Percentiles rank a stretch among this genome's conserved stretches.
phyloP scores from a whole-genome alignment of 2,329 filamentous ascomycete species.

The Monosporascus ibericus region DNA sequence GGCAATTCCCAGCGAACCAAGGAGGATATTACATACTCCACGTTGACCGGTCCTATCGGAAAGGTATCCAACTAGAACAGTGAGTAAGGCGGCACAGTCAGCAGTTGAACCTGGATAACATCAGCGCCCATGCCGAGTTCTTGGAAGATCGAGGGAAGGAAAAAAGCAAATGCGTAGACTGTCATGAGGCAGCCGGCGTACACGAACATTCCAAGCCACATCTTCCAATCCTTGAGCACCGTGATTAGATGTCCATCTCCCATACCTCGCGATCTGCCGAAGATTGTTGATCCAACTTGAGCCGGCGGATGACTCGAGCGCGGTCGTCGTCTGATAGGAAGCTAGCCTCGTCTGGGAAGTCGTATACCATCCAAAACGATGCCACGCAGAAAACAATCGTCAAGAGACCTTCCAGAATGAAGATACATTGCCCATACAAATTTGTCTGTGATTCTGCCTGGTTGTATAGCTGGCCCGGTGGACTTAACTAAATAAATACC shows the following conservation, averaged over 20 bases:
- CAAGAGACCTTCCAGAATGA: constrained; percentile 63
- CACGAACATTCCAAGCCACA: constrained; percentile 65
- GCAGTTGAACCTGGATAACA: constrained; percentile 59
- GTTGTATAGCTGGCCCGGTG: no score
- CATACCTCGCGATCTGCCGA: constrained; percentile 71
- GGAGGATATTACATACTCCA: constrained; percentile 74
- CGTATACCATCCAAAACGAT: constrained; percentile 74
- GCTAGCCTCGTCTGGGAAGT: constrained; percentile 71
- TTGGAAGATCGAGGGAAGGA: constrained; percentile 75
- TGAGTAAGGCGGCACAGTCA: constrained; percentile 70
- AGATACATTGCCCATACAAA: constrained; percentile 51
- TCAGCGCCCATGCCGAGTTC: constrained; percentile 36
- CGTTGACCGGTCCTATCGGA: constrained; percentile 70
- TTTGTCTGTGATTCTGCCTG: no score
- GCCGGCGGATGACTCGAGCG: constrained; percentile 60
- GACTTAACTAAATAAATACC: no score
- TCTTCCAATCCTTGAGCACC: constrained; percentile 78
- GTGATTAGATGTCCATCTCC: constrained; percentile 67
- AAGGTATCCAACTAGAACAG: constrained; percentile 63
- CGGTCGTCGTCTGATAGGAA: constrained; percentile 69
- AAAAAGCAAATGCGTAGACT: constrained; percentile 70
- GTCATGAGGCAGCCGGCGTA: constrained; percentile 72
- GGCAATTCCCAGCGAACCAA: constrained; percentile 64
- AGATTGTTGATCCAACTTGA: constrained; percentile 65
- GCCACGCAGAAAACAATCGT: constrained; percentile 62